Conservation (phyloP, 2,329 filamentous ascomycete genomes). For the Pyrenophora seminiperda region DNA sequence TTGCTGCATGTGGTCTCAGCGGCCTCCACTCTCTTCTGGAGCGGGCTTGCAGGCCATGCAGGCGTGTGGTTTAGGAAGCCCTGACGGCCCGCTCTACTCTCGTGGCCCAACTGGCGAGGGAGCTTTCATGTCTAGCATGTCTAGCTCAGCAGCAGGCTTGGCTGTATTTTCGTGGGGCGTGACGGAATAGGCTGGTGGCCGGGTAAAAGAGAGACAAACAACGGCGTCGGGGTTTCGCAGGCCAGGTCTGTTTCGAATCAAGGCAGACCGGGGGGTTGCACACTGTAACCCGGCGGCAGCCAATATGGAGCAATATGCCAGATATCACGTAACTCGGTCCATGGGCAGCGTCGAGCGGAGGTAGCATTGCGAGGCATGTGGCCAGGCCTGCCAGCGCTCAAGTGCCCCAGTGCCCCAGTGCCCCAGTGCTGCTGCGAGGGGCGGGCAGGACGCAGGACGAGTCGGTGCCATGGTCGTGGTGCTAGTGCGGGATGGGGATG, state of each 20-base stretch:
- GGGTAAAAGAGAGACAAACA: constrained; percentile 45
- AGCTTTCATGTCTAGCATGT: constrained; percentile 11
- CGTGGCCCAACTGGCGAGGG: constrained; percentile 25
- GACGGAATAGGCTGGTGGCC: constrained; percentile 38
- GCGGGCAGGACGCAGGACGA: no score
- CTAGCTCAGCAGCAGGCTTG: constrained; percentile 17
- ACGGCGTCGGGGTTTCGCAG: constrained; percentile 39
- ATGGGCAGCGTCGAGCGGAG: constrained; percentile 26
- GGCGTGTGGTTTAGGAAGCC: constrained; percentile 21
- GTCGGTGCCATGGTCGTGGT: constrained; percentile 3
- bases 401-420: no score
- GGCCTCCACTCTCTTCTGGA: constrained; percentile 22
- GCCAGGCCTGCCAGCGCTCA: constrained; percentile 4
- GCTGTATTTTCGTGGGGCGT: constrained; percentile 38
- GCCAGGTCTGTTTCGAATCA: constrained; percentile 41
- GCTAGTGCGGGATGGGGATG: constrained; percentile 12
- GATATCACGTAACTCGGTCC: constrained; percentile 40
- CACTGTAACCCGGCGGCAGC: constrained; percentile 34
- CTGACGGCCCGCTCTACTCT: constrained; percentile 20
- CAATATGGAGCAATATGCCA: constrained; percentile 44
- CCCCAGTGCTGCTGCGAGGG: no score
- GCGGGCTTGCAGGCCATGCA: constrained; percentile 29
- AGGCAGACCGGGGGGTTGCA: constrained; percentile 33
- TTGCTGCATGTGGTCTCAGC: constrained; percentile 31
- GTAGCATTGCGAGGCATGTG: constrained; percentile 25